phyloP scores from a whole-genome alignment of 257 asterid species.

The Ligustrum vulgare region DNA sequence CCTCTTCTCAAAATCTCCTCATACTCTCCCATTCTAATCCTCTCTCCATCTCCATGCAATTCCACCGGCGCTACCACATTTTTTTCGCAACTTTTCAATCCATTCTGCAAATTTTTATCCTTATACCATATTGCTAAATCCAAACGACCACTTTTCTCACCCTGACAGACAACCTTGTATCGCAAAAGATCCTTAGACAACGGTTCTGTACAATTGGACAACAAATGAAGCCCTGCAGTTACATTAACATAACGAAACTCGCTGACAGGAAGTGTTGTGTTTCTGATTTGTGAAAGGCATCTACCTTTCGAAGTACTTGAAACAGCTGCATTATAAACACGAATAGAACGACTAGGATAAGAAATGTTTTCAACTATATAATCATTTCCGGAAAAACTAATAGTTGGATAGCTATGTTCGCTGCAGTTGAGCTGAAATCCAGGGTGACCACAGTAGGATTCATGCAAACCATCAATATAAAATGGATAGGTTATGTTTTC shows the following conservation, averaged over 20 bases:
- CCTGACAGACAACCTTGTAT: conserved; percentile 23
- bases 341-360: conserved; percentile 25
- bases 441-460: conserved; percentile 51
- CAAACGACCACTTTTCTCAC: conserved; percentile 4
- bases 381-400: conserved; percentile 26
- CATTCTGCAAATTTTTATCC: conserved; percentile 27
- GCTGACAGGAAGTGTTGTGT: conserved; percentile 14
- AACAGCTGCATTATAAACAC: conserved; percentile 33
- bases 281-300: conserved; percentile 41
- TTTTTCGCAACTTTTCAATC: conserved; percentile 28
- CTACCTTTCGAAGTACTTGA: background rate
- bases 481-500: conserved; percentile 58
- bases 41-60: conserved; percentile 13
- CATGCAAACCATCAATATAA: conserved; percentile 30
- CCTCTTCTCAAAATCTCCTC: conserved; percentile 45
- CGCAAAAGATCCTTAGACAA: conserved; percentile 2
- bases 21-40: conserved; percentile 16
- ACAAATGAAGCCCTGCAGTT: conserved; percentile 31
- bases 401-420: conserved; percentile 31
- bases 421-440: conserved; percentile 42
- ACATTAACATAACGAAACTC: background rate
- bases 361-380: conserved; percentile 39
- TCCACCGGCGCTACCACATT: conserved; percentile 54
- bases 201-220: conserved; percentile 36
- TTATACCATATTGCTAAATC: conserved; percentile 34